Evolutionary conservation across 1,284 basidiomycete genomes (phyloP).

Genomic region (Somion occarium): DNA sequence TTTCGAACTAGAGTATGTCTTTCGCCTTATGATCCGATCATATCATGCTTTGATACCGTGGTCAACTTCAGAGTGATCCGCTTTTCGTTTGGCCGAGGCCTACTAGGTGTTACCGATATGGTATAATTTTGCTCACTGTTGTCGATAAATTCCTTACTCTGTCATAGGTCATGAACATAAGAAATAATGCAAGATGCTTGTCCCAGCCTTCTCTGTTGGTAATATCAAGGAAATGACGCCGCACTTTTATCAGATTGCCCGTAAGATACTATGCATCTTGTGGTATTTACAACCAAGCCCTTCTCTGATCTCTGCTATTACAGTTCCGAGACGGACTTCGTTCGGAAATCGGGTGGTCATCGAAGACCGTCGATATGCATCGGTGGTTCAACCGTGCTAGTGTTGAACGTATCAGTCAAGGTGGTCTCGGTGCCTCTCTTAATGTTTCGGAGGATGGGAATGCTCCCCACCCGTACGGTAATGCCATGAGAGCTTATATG

Average conservation of each 20-base stretch:
- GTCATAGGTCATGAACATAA: conserved; percentile 27
- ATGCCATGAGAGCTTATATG: conserved; percentile 20
- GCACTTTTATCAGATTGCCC: conserved; percentile 27
- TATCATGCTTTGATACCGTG: background rate
- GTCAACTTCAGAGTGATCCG: background rate
- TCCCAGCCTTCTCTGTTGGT: conserved; percentile 28
- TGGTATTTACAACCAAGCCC: background rate
- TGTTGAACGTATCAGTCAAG: conserved; percentile 35
- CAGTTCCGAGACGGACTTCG: conserved; percentile 20
- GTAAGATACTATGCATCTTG: conserved; percentile 22
- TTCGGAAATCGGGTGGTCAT: conserved; percentile 9
- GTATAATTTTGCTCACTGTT: background rate
- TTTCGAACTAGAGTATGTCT: background rate
- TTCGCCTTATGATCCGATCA: too few species aligned
- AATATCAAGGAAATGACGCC: conserved; percentile 29
- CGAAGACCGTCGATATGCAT: conserved; percentile 29
- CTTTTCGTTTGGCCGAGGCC: background rate
- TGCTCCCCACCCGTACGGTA: conserved; percentile 22
- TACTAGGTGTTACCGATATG: background rate
- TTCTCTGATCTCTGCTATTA: background rate
- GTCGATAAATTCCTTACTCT: too few species aligned
- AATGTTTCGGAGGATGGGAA: conserved; percentile 21
- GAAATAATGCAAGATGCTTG: conserved; percentile 28
- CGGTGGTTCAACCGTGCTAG: conserved; percentile 31
- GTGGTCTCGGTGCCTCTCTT: conserved; percentile 35